phyloP scores from a whole-genome alignment of 2,329 filamentous ascomycete genomes.

The Sphaerulina vaccinii region DNA sequence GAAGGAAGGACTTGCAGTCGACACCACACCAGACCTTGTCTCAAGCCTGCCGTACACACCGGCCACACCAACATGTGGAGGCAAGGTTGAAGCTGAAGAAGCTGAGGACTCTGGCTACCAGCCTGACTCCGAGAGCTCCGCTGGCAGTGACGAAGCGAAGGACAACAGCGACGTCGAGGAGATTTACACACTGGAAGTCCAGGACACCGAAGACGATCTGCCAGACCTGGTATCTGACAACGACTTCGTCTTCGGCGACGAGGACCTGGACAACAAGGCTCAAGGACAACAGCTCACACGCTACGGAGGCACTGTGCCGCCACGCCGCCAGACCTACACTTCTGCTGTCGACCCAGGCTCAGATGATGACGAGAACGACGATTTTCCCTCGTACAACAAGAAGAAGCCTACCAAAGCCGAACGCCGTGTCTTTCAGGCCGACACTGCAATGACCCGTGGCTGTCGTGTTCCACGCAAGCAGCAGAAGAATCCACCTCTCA shows the following conservation, averaged over 20 bases:
- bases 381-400: not conserved
- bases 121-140: slow-evolving; percentile 2
- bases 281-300: not conserved
- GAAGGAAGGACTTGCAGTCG: not conserved
- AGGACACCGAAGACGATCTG: not conserved
- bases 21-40: not conserved
- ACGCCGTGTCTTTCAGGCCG: slow-evolving; percentile 4
- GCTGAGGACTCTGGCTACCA: slow-evolving; percentile 7
- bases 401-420: not conserved
- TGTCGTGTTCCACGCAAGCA: slow-evolving; percentile 5
- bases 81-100: not conserved
- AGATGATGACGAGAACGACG: not conserved
- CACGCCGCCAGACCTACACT: not conserved
- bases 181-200: not conserved
- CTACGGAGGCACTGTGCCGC: not conserved
- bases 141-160: not conserved
- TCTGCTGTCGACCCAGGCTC: not conserved
- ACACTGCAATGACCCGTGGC: slow-evolving; percentile 1
- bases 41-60: not conserved
- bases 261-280: not conserved
- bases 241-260: slow-evolving; percentile 1
- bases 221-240: not conserved
- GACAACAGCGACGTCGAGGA: not conserved
- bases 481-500: slow-evolving; percentile 3
- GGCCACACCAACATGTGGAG: not conserved